A percentile compares a stretch with the other conserved stretches of the same genome.
phyloP scores from a whole-genome alignment of 2,329 filamentous ascomycete genomes.

The Laburnicola sp. region DNA sequence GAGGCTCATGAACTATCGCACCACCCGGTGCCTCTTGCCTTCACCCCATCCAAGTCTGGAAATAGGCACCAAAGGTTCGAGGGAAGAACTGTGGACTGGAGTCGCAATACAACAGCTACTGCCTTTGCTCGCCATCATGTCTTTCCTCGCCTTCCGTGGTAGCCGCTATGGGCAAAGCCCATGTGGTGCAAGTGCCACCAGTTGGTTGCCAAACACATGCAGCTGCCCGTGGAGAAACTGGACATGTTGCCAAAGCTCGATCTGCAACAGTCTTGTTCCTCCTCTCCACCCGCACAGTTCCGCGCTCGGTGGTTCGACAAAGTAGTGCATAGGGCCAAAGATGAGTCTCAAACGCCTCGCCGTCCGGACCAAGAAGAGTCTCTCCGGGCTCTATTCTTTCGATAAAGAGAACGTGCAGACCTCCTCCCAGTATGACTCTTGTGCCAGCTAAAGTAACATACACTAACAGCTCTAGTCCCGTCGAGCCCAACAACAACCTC shows the following conservation, averaged over 20 bases:
- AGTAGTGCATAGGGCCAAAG: constrained; percentile 17
- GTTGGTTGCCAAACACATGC: constrained; percentile 17
- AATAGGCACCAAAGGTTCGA: too few species aligned
- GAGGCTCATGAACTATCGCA: too few species aligned
- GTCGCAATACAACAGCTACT: background rate
- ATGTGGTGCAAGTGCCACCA: constrained; percentile 1
- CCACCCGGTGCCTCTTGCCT: too few species aligned
- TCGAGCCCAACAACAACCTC: background rate
- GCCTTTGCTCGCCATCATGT: background rate
- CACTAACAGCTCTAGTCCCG: background rate
- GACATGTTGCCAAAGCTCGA: background rate
- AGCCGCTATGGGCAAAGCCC: background rate
- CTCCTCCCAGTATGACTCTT: constrained; percentile 9
- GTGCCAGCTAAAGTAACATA: background rate
- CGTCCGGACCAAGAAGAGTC: constrained; percentile 34
- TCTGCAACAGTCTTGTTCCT: background rate
- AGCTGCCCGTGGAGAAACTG: background rate
- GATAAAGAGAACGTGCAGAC: constrained; percentile 9
- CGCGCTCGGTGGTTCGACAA: background rate
- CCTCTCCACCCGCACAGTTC: background rate
- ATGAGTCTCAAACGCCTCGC: constrained; percentile 34
- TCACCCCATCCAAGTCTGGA: background rate
- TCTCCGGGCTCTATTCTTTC: constrained; percentile 32
- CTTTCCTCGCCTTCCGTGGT: background rate
- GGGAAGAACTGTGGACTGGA: too few species aligned